Base-by-base conservation (phyloP, 352 stramenopile species). In the Phytophthora cryptogea region DNA sequence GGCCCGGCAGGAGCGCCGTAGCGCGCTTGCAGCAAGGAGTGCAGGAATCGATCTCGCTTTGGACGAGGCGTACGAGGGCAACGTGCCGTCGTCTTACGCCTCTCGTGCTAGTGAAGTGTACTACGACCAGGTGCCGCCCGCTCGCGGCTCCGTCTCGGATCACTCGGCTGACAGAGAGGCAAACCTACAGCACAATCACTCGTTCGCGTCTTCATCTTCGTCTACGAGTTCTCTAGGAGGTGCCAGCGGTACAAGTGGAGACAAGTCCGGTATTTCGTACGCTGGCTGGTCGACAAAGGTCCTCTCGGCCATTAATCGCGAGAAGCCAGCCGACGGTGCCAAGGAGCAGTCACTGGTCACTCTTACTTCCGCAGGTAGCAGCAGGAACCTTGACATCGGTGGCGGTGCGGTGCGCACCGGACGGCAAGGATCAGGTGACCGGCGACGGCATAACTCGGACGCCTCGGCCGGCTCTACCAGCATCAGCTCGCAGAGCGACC, bases 271-370 rank as follows among this genome's bases (percentile, higher is more conserved):
- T 8, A 82, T 83, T 45, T 81, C 68, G 55, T 83, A 86, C 50
- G 67, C 70, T 2, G 73, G 70, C 8, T 87, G 80, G 80, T 86
- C 72, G 7, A 85, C 70, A 20, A 86, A 88, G 48, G 74, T 87
- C 20, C 57, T 85, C 0, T 68, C 71, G 30, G 69, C 78, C 13
- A 80, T 86, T 28, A 69, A 72, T 33, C 53, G 71, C 8, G 70
- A 77, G 48, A 81, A 78, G 31, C 59, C 70, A 27, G 56, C 42
- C 1, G 63, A 72, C 17, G 60, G 59, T 23, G 51, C 45, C 27
- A 74, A 79, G 43, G 67, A 82, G 5, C 43, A 66, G 27, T 59
- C 60, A 0, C 59, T 74, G 9, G 45, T 68, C 14, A 66, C 69
- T 16, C 55, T 70, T 17, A 60, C 54, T 14, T 45, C 59, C 5